phyloP scores from a whole-genome alignment of 148 eudicot genomes.

The Dianthus caryophyllus region DNA sequence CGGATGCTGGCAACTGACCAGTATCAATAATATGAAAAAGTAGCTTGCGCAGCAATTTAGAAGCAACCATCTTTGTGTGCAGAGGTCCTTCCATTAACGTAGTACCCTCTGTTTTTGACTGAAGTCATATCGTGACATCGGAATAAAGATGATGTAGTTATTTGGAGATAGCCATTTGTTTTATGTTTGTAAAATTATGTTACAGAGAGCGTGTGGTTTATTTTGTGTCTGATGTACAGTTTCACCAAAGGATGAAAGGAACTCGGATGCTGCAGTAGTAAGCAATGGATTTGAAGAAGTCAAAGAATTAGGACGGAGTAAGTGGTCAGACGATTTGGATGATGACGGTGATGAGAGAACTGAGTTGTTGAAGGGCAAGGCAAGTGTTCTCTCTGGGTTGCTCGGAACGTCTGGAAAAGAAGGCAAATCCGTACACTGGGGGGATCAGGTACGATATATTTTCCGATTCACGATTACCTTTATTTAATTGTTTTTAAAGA shows the following conservation, averaged over 20 bases:
- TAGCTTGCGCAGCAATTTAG: not conserved
- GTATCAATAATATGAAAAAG: not conserved
- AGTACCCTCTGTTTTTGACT: not conserved
- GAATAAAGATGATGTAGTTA: not conserved
- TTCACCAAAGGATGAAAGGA: conserved; percentile 33
- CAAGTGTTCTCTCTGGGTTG: conserved; percentile 50
- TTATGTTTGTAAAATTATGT: not conserved
- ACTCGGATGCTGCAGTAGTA: conserved; percentile 36
- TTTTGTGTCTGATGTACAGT: conserved; percentile 34
- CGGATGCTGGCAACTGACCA: not conserved
- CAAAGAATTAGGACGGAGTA: conserved; percentile 87
- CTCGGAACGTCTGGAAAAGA: conserved; percentile 54
- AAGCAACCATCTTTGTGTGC: too few relatives aligned
- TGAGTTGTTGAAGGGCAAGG: conserved; percentile 36
- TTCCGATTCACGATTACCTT: not conserved
- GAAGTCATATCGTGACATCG: too few relatives aligned
- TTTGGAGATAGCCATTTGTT: not conserved
- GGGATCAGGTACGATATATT: conserved; percentile 69
- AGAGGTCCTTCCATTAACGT: not conserved
- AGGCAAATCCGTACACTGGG: conserved; percentile 95
- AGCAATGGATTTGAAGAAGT: conserved; percentile 49
- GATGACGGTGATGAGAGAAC: conserved; percentile 40
- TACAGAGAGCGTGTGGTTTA: conserved; percentile 8
- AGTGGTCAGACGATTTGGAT: conserved; percentile 85
- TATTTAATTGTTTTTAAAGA: not conserved